phyloP scores from a whole-genome alignment of 2,329 filamentous ascomycete species.

The Phialocephala sp. region DNA sequence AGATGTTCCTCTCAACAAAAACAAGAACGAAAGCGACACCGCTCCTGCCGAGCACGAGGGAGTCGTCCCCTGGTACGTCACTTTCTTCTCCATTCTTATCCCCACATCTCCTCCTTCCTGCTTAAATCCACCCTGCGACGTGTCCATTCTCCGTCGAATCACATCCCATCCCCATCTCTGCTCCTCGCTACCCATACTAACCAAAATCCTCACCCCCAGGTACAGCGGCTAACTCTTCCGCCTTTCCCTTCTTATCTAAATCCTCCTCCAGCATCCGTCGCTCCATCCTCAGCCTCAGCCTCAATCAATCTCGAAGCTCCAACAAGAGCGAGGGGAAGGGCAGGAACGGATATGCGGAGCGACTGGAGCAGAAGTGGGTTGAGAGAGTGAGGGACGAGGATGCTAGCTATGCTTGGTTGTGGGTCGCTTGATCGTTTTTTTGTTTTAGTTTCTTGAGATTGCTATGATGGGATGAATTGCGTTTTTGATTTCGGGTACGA shows the following conservation, averaged over 20 bases:
- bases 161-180: neutral
- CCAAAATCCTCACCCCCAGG: neutral
- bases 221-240: neutral
- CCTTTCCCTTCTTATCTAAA: neutral
- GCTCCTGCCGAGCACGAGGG: neutral
- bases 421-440: neutral
- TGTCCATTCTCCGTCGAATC: neutral
- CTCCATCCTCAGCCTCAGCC: neutral
- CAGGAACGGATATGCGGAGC: neutral
- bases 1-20: slow-evolving; percentile 4
- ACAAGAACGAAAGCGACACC: slow-evolving; percentile 5
- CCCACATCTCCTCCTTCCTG: no score
- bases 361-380: slow-evolving; percentile 1
- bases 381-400: slow-evolving; percentile 8
- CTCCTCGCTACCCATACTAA: no score
- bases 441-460: neutral
- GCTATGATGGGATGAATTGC: neutral
- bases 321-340: neutral
- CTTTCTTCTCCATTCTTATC: no score
- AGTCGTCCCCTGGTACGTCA: neutral
- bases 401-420: slow-evolving; percentile 7
- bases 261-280: neutral
- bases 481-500: neutral
- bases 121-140: no score
- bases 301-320: neutral